phyloP scores from a whole-genome alignment of 257 asterid species.

The Anisodus tanguticus region DNA sequence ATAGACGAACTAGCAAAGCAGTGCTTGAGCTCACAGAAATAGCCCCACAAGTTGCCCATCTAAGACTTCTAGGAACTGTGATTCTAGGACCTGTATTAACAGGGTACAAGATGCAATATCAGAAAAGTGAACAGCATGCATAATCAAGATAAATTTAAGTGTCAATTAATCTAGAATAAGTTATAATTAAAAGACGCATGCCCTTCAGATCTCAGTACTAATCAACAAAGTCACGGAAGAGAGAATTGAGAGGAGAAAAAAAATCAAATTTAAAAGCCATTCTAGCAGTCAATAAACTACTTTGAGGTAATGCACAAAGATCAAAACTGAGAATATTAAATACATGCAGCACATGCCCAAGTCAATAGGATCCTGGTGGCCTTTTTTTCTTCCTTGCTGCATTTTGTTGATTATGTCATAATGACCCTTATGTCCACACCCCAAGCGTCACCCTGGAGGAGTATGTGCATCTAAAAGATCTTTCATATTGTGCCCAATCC shows the following conservation, averaged over 20 bases:
- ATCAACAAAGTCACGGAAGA: not conserved
- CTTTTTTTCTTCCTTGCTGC: not conserved
- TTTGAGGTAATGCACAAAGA: not conserved
- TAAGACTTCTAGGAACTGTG: constrained; percentile 71
- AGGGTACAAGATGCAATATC: not conserved
- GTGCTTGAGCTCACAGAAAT: constrained; percentile 61
- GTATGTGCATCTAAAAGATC: no score
- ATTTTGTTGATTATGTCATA: no score
- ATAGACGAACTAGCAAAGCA: constrained; percentile 72
- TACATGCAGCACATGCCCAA: not conserved
- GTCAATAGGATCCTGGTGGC: not conserved
- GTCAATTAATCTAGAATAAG: not conserved
- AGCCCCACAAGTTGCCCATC: constrained; percentile 91
- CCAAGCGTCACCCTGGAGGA: no score
- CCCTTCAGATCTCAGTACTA: not conserved
- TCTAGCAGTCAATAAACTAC: constrained; percentile 4
- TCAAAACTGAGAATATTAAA: not conserved
- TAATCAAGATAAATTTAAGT: not conserved
- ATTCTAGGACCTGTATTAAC: constrained; percentile 77
- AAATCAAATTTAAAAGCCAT: not conserved
- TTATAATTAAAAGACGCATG: no score
- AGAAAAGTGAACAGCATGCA: not conserved
- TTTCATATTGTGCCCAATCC: no score
- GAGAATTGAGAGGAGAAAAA: not conserved
- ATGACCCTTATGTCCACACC: no score